A percentile compares a stretch with the other conserved stretches of the same genome.
These are phyloP conservation scores for Trichophyton simii DNA, from an alignment of 2,329 filamentous ascomycete species.

Conservation along the genomic window DNA sequence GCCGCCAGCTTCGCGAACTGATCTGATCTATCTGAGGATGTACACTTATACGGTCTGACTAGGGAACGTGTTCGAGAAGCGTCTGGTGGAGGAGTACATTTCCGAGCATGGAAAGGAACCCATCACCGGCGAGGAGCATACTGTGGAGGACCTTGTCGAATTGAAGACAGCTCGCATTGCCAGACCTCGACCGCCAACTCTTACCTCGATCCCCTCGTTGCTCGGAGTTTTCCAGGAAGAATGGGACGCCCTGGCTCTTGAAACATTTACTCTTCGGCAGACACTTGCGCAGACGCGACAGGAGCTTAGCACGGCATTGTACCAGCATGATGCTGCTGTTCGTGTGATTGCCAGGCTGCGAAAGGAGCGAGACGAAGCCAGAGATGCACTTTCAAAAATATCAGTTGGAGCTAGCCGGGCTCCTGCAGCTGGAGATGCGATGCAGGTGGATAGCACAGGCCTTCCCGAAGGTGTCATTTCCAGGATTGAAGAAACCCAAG, in stretches of 20 bases:
- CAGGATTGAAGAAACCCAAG: slow-evolving; percentile 68
- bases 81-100: slow-evolving; percentile 89
- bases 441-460: slow-evolving; percentile 77
- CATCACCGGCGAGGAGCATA: slow-evolving; percentile 72
- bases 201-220: slow-evolving; percentile 91
- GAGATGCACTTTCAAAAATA: slow-evolving; percentile 75
- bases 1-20: slow-evolving; percentile 13
- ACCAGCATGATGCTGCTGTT: slow-evolving; percentile 95
- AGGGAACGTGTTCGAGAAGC: slow-evolving; percentile 89
- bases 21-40: slow-evolving; percentile 9
- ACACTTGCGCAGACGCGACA: slow-evolving; percentile 81
- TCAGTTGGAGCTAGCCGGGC: slow-evolving; percentile 51
- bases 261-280: slow-evolving; percentile 82
- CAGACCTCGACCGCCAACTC: slow-evolving; percentile 75
- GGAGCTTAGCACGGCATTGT: slow-evolving; percentile 84
- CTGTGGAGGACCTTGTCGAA: slow-evolving; percentile 72
- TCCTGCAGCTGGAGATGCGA: slow-evolving; percentile 58
- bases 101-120: slow-evolving; percentile 87
- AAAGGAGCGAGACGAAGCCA: slow-evolving; percentile 84
- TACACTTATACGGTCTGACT: slow-evolving; percentile 21
- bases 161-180: slow-evolving; percentile 75
- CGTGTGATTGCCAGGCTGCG: slow-evolving; percentile 83
- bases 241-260: slow-evolving; percentile 87
- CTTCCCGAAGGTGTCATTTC: slow-evolving; percentile 59
- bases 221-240: slow-evolving; percentile 94